Percentiles rank a stretch among this genome's conserved stretches.
phyloP scores from a whole-genome alignment of 495 filamentous ascomycete genomes.

The Penicillium malachiteum region DNA sequence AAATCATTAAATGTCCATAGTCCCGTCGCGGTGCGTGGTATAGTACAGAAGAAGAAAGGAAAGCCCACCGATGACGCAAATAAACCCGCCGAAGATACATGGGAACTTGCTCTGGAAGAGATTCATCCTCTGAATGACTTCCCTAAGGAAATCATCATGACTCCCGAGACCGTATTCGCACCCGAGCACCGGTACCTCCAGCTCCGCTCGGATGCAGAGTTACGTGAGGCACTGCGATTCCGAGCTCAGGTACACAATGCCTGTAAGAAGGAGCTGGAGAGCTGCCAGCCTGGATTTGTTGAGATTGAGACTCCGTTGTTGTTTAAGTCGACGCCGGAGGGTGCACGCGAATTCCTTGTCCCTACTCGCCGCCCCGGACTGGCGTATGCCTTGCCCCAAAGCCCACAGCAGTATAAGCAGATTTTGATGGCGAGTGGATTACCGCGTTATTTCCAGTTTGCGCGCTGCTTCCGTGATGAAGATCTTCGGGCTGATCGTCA shows the following conservation, averaged over 20 bases:
- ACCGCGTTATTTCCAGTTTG: constrained; percentile 82
- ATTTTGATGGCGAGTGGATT: constrained; percentile 93
- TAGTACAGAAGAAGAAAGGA: constrained; percentile 43
- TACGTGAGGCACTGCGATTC: constrained; percentile 63
- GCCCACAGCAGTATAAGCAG: constrained; percentile 98
- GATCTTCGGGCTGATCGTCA: constrained; percentile 91
- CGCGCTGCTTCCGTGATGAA: constrained; percentile 93
- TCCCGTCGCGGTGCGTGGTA: constrained; percentile 53
- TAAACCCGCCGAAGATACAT: constrained; percentile 28
- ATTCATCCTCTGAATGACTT: constrained; percentile 74
- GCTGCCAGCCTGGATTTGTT: constrained; percentile 51
- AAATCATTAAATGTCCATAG: constrained; percentile 48
- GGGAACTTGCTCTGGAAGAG: constrained; percentile 63
- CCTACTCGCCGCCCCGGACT: constrained; percentile 73
- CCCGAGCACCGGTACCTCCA: constrained; percentile 79
- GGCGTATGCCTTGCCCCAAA: constrained; percentile 91
- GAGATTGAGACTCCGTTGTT: constrained; percentile 91
- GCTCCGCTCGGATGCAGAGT: constrained; percentile 63
- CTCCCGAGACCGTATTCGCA: constrained; percentile 66
- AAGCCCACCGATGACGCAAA: constrained; percentile 26
- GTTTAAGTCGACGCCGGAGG: constrained; percentile 97
- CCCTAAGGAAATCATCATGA: constrained; percentile 71
- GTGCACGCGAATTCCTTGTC: constrained; percentile 92
- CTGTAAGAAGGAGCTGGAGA: constrained; percentile 53
- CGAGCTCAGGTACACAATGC: constrained; percentile 50